Evolutionary conservation across 176 grass and related monocot species (phyloP).

Genomic region (Sorghum bicolor): Sorghum_bicolor_NCBIv3 NC_012877.2:11930501-11931000

Average conservation of each 20-base stretch:
- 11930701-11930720: no score
- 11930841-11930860: background rate
- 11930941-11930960: background rate
- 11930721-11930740: no score
- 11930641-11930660: no score
- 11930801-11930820: background rate
- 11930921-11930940: background rate
- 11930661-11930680: no score
- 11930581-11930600: no score
- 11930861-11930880: background rate
- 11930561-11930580: no score
- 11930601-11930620: no score
- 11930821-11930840: background rate
- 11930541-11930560: no score
- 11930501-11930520: no score
- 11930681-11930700: no score
- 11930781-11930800: background rate
- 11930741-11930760: background rate
- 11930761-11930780: background rate
- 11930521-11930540: no score
- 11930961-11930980: background rate
- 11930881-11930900: background rate
- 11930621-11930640: no score
- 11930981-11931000: constrained; percentile 2
- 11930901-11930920: background rate